These are phyloP conservation scores for Talaromyces liani DNA, from an alignment of 495 filamentous ascomycete genomes.

Conservation along the genomic window DNA sequence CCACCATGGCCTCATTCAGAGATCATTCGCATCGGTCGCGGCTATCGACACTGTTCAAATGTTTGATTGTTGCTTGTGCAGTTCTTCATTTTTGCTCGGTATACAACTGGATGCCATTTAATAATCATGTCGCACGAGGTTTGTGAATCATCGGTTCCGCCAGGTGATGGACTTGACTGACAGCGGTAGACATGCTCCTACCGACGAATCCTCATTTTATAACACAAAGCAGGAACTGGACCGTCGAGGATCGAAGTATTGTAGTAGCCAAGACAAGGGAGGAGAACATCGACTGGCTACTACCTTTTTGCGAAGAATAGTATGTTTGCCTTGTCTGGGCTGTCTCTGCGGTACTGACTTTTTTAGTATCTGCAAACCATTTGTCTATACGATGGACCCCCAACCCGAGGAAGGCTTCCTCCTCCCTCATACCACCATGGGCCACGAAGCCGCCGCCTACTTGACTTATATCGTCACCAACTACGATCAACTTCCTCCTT, in stretches of 20 bases:
- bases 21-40: constrained; percentile 4
- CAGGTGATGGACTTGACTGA: neutral
- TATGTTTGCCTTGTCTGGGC: constrained; percentile 1
- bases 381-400: constrained; percentile 29
- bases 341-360: neutral
- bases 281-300: constrained; percentile 22
- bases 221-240: neutral
- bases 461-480: constrained; percentile 32
- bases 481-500: constrained; percentile 29
- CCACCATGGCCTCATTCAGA: constrained; percentile 5
- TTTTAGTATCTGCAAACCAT: constrained; percentile 21
- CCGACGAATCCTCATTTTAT: constrained; percentile 1
- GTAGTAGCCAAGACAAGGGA: constrained; percentile 19
- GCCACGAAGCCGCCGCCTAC: constrained; percentile 34
- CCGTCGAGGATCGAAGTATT: constrained; percentile 10
- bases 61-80: neutral
- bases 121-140: neutral
- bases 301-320: constrained; percentile 20
- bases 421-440: constrained; percentile 22
- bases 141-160: neutral
- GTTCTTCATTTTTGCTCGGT: constrained; percentile 4
- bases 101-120: constrained; percentile 4
- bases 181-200: neutral
- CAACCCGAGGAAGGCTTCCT: constrained; percentile 23
- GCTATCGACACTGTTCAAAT: constrained; percentile 1